Evolutionary conservation across 352 stramenopile species (phyloP).

Genomic region (Globisporangium parvum): DNA sequence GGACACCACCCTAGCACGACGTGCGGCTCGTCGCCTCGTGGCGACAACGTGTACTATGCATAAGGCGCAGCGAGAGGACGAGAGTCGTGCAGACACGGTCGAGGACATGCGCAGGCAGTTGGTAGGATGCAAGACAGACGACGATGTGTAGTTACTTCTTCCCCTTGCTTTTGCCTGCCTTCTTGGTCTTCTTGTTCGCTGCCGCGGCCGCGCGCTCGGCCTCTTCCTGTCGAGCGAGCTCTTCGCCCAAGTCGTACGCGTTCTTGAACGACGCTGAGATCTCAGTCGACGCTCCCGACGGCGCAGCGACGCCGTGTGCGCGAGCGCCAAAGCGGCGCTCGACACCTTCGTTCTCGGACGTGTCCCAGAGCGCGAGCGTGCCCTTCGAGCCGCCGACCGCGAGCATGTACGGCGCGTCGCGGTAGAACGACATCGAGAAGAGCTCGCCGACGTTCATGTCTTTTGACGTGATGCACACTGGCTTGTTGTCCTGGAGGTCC

Average conservation of each 20-base stretch:
- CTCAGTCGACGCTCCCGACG: constrained; percentile 22
- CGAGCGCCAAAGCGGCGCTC: constrained; percentile 80
- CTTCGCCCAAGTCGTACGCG: constrained; percentile 67
- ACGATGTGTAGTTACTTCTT: constrained; percentile 25
- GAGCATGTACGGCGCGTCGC: constrained; percentile 86
- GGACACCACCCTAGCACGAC: too few species aligned
- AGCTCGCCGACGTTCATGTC: constrained; percentile 91
- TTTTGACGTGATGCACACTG: constrained; percentile 85
- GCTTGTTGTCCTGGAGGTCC: constrained; percentile 82
- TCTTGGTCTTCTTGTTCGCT: constrained; percentile 48
- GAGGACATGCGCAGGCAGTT: too few species aligned
- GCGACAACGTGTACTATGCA: too few species aligned
- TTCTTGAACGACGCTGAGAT: constrained; percentile 73
- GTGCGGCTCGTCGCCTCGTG: too few species aligned
- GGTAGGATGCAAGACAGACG: background rate
- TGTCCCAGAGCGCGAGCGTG: constrained; percentile 88
- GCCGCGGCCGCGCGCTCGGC: constrained; percentile 24
- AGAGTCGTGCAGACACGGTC: too few species aligned
- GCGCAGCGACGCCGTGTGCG: constrained; percentile 33
- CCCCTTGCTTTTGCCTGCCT: constrained; percentile 30
- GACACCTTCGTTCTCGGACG: constrained; percentile 79
- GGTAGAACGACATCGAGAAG: constrained; percentile 88
- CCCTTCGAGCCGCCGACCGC: constrained; percentile 87
- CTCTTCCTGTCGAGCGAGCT: constrained; percentile 71
- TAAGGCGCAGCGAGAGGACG: too few species aligned